Conservation (phyloP, 345 rosid species). For the Luvunga scandens region DNA sequence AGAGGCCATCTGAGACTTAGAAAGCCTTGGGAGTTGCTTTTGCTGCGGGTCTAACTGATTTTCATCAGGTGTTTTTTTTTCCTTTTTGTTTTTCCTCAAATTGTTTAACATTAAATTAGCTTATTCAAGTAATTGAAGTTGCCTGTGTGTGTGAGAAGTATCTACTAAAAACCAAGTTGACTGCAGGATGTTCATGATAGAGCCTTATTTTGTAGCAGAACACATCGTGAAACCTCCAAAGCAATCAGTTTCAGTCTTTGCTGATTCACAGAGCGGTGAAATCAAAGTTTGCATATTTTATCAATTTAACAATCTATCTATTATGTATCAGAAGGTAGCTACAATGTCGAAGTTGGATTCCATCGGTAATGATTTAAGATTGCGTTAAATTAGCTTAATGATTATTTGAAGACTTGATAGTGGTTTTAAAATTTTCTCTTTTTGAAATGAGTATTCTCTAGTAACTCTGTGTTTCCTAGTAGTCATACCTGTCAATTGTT, state of each 20-base stretch:
- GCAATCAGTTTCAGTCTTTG: conserved; percentile 96
- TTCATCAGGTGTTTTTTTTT: conserved; percentile 62
- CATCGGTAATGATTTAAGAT: not conserved
- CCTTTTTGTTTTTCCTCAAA: not conserved
- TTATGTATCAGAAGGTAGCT: conserved; percentile 86
- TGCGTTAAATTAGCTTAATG: not conserved
- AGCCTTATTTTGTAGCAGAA: conserved; percentile 75
- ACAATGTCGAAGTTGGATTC: conserved; percentile 8
- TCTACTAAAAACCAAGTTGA: conserved; percentile 18
- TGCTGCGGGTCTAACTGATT: conserved; percentile 76
- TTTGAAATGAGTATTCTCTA: not conserved
- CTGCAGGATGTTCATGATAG: conserved; percentile 97
- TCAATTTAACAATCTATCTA: conserved; percentile 91
- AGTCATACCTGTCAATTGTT: not conserved
- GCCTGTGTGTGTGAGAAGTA: not conserved
- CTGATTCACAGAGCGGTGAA: conserved; percentile 95
- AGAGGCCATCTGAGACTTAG: conserved; percentile 95
- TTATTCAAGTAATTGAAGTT: not conserved
- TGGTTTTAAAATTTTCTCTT: not conserved
- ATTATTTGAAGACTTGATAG: not conserved
- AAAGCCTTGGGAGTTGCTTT: conserved; percentile 80
- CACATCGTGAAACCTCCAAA: conserved; percentile 91
- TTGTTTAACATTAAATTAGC: not conserved
- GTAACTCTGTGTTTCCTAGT: not conserved
- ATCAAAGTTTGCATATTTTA: conserved; percentile 90